Base-by-base conservation (phyloP, 805 yeast genomes). In the Spathaspora hagerdaliae region DNA sequence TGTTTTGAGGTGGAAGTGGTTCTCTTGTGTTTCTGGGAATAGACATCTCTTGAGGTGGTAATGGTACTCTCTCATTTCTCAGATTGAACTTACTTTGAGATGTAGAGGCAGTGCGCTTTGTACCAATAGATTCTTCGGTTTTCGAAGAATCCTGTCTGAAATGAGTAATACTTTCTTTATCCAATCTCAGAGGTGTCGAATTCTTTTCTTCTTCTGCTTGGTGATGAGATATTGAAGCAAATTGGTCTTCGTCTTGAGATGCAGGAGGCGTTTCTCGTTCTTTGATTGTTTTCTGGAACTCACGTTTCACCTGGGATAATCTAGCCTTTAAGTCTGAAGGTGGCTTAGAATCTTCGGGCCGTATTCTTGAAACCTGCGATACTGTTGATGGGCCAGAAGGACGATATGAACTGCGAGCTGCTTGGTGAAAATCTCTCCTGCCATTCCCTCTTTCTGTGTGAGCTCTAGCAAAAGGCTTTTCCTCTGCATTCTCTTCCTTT, bases 301-400 rank as follows among this genome's bases (percentile, higher is more conserved):
- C 65, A 24, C 46, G 54, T 44, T 58, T 61, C 24, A 61, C 66
- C 42, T 54, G 55, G 19, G 50, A 45, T 27, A 62, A 52, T 19
- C 54, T 53, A 1, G 59, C 47, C 38, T 58, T 59, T 37, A 61
- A 48, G 2, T 45, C 43, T 2, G 27, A 26, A 10, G 35, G 5
- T 15, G 41, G 7, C 12, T 27, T 19, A 19, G 24, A 19, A 19
- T 19, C 24, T 19, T 19, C 24, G 5, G 24, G 24, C 24, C 5
- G 24, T 19, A 19, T 19, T 19, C 24, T 19, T 2, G 24, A 19
- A 19, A 5, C 24, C 24, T 19, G 24, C 5, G 24, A 19, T 19
- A 5, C 24, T 19, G 24, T 26, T 36, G 29, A 26, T 9, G 31
- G 40, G n/a, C 19, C 19, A 6, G 13, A 8, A 24, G 40, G 40